These are phyloP conservation scores for Penicillium sp. DNA, from an alignment of 2,329 filamentous ascomycete species.

Conservation along the genomic window DNA sequence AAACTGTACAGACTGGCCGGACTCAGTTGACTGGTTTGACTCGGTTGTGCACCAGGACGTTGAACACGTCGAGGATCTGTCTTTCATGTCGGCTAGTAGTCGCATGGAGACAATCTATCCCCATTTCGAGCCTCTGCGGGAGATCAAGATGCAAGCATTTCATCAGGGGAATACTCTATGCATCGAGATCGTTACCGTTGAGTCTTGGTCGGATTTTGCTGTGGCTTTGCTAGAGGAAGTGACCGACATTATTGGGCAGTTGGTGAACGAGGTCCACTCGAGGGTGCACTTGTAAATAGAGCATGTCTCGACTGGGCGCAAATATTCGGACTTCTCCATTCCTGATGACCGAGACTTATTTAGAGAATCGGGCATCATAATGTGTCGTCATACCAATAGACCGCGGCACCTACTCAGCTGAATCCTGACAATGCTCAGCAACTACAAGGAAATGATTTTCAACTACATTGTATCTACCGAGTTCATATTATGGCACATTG, in stretches of 20 bases:
- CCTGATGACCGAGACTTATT: neutral
- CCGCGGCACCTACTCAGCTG: too few relatives aligned
- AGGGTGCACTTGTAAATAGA: neutral
- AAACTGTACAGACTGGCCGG: conserved; percentile 44
- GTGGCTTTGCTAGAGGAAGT: conserved; percentile 48
- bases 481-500: too few relatives aligned
- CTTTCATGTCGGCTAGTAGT: conserved; percentile 25
- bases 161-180: conserved; percentile 54
- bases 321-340: too few relatives aligned
- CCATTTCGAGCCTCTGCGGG: conserved; percentile 46
- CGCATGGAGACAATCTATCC: conserved; percentile 56
- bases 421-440: too few relatives aligned
- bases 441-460: too few relatives aligned
- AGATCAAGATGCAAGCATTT: conserved; percentile 52
- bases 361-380: too few relatives aligned
- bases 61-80: conserved; percentile 51
- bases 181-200: conserved; percentile 50
- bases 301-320: neutral
- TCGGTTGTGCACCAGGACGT: conserved; percentile 56
- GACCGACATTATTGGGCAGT: conserved; percentile 37
- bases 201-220: conserved; percentile 50
- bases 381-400: too few relatives aligned
- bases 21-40: conserved; percentile 43
- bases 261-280: conserved; percentile 30
- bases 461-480: too few relatives aligned